Evolutionary conservation across 768 basidiomycete species (phyloP).

Genomic region (Tulasnella sp.): DNA sequence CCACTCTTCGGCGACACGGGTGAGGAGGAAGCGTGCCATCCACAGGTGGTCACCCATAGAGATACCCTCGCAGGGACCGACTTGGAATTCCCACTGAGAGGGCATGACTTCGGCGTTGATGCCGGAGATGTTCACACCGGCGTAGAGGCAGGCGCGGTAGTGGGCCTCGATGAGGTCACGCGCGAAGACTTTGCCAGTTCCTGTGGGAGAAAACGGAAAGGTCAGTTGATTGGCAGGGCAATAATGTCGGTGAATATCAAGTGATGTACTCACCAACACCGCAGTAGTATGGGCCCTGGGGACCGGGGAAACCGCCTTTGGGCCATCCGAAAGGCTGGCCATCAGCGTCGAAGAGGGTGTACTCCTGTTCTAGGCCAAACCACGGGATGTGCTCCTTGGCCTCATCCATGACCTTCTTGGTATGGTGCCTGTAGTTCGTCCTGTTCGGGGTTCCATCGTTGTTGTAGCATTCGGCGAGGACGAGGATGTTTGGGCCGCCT

Average conservation of each 20-base stretch:
- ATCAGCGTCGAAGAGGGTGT: constrained; percentile 92
- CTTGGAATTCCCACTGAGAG: constrained; percentile 99
- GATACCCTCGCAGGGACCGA: constrained; percentile 96
- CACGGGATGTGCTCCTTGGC: constrained; percentile 74
- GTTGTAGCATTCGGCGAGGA: constrained; percentile 96
- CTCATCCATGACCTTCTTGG: constrained; percentile 91
- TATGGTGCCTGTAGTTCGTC: constrained; percentile 90
- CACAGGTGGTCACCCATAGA: constrained; percentile 98
- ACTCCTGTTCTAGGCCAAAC: constrained; percentile 99
- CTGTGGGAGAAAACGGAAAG: constrained; percentile 34
- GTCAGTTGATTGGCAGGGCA: no score
- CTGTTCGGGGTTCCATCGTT: constrained; percentile 96
- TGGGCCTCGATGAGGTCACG: constrained; percentile 99
- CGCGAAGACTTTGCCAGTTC: constrained; percentile 94
- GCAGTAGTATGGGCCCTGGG: constrained; percentile 99
- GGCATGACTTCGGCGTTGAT: constrained; percentile 99
- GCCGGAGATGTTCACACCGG: constrained; percentile 95
- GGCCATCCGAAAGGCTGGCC: constrained; percentile 92
- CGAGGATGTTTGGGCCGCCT: constrained; percentile 93
- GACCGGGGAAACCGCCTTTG: constrained; percentile 98
- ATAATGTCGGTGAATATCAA: no score
- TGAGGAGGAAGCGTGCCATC: constrained; percentile 95
- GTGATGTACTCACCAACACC: constrained; percentile 76
- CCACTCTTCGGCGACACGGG: constrained; percentile 97
- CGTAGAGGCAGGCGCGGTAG: constrained; percentile 91